phyloP scores from a whole-genome alignment of 371 early-diverging fungal species.

The Apophysomyces elegans region DNA sequence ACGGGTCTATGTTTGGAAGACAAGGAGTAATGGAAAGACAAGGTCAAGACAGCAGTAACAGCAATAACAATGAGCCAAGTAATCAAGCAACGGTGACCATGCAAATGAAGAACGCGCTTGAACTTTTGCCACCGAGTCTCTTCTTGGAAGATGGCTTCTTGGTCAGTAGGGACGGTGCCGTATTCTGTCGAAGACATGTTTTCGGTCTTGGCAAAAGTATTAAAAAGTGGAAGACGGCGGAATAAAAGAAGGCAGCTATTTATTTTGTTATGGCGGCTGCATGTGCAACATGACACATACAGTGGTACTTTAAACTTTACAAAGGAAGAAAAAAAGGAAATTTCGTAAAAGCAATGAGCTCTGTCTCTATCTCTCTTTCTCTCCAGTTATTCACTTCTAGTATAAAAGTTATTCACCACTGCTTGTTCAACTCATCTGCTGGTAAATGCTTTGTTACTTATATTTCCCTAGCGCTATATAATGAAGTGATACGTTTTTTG shows the following conservation, averaged over 20 bases:
- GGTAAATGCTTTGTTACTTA: not conserved
- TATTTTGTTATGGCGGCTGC: slow-evolving; percentile 2
- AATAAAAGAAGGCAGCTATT: slow-evolving; percentile 17
- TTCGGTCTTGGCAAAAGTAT: slow-evolving; percentile 8
- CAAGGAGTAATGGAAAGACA: slow-evolving; percentile 39
- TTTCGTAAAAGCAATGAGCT: too few relatives aligned
- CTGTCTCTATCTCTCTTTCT: too few relatives aligned
- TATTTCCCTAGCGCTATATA: not conserved
- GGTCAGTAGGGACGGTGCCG: slow-evolving; percentile 41
- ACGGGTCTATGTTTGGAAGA: slow-evolving; percentile 18
- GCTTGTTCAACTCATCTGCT: too few relatives aligned
- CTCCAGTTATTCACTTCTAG: too few relatives aligned
- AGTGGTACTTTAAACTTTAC: not conserved
- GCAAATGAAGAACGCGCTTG: slow-evolving; percentile 34
- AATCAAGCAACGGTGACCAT: slow-evolving; percentile 42
- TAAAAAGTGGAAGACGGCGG: slow-evolving; percentile 17
- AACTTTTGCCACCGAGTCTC: slow-evolving; percentile 37
- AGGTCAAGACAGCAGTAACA: slow-evolving; percentile 39
- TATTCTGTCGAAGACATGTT: slow-evolving; percentile 39
- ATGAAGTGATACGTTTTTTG: not conserved
- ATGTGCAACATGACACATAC: slow-evolving; percentile 10
- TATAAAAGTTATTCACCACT: too few relatives aligned
- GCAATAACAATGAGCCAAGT: slow-evolving; percentile 42
- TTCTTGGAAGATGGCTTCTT: slow-evolving; percentile 36
- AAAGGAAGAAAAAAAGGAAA: not conserved